A percentile compares a stretch with the other conserved stretches of the same genome.
These are phyloP conservation scores for Crucihimalaya himalaica DNA, from an alignment of 345 rosid genomes.

Conservation along the genomic window DNA sequence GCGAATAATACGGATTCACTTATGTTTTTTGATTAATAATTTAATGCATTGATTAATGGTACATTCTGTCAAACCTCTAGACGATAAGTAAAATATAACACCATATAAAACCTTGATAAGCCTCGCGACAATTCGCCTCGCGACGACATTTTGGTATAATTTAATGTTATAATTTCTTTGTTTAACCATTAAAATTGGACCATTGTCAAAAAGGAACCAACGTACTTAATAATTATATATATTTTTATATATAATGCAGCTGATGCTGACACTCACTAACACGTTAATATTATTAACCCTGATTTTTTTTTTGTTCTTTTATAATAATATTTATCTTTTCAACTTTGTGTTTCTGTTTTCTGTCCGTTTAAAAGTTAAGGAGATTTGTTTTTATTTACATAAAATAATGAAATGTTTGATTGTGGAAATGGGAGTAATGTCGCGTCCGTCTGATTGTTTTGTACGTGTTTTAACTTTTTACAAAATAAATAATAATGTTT, in stretches of 20 bases:
- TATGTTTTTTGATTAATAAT: constrained; percentile 31
- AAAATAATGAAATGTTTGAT: constrained; percentile 35
- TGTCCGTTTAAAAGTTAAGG: constrained; percentile 45
- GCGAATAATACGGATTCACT: constrained; percentile 18
- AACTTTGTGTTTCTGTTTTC: constrained; percentile 42
- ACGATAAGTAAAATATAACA: constrained; percentile 40
- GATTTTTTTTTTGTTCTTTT: constrained; percentile 31
- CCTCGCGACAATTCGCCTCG: constrained; percentile 57
- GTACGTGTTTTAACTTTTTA: constrained; percentile 15
- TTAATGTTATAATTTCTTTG: constrained; percentile 32
- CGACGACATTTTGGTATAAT: constrained; percentile 41
- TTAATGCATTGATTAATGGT: constrained; percentile 28
- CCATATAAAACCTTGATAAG: constrained; percentile 51
- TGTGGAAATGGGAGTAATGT: constrained; percentile 39
- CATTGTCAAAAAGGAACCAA: constrained; percentile 43
- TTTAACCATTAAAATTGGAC: constrained; percentile 37
- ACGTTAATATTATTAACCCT: constrained; percentile 36
- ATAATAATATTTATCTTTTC: constrained; percentile 28
- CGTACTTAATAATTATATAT: constrained; percentile 26
- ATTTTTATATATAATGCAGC: constrained; percentile 28
- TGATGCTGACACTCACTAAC: constrained; percentile 66
- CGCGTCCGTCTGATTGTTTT: constrained; percentile 37
- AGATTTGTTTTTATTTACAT: constrained; percentile 37
- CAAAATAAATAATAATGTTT: background rate
- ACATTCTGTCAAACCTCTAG: constrained; percentile 43